Conservation (phyloP, 2,329 filamentous ascomycete species). For the Shiraia sp. region DNA sequence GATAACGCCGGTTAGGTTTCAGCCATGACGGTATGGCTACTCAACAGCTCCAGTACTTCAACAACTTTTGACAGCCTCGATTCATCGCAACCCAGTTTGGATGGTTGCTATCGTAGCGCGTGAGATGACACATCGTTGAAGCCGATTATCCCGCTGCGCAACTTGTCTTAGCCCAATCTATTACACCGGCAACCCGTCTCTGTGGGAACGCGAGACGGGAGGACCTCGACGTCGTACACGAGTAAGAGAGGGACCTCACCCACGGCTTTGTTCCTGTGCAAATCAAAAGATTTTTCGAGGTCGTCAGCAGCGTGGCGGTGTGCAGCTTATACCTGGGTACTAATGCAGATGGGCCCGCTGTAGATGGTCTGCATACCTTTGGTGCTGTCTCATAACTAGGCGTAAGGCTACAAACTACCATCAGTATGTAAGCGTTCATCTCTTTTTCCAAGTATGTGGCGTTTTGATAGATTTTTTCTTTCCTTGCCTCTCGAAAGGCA, state of each 20-base stretch:
- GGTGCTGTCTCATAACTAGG: slow-evolving; percentile 21
- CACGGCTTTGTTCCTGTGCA: slow-evolving; percentile 5
- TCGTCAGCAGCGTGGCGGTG: slow-evolving; percentile 38
- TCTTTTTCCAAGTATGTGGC: slow-evolving; percentile 1
- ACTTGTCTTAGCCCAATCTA: slow-evolving; percentile 18
- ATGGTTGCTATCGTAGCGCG: background rate
- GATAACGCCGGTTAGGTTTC: background rate
- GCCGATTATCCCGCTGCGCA: slow-evolving; percentile 3
- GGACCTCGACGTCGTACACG: slow-evolving; percentile 14
- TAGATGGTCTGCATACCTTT: slow-evolving; percentile 20
- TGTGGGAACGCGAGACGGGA: slow-evolving; percentile 19
- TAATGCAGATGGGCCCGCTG: slow-evolving; percentile 38
- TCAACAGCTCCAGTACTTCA: slow-evolving; percentile 25
- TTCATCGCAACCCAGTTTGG: background rate
- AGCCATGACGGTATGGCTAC: slow-evolving; percentile 8
- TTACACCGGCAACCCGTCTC: slow-evolving; percentile 30
- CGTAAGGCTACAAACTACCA: slow-evolving; percentile 35
- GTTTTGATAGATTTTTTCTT: background rate
- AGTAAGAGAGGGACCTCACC: slow-evolving; percentile 16
- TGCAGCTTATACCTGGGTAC: slow-evolving; percentile 32
- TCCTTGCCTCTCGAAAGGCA: background rate
- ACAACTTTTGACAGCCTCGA: background rate
- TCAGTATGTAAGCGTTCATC: slow-evolving; percentile 17
- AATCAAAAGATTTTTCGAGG: slow-evolving; percentile 11
- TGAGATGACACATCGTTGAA: background rate